Evolutionary conservation across 2,329 filamentous ascomycete species (phyloP).

Genomic region (Xylariales sp.): DNA sequence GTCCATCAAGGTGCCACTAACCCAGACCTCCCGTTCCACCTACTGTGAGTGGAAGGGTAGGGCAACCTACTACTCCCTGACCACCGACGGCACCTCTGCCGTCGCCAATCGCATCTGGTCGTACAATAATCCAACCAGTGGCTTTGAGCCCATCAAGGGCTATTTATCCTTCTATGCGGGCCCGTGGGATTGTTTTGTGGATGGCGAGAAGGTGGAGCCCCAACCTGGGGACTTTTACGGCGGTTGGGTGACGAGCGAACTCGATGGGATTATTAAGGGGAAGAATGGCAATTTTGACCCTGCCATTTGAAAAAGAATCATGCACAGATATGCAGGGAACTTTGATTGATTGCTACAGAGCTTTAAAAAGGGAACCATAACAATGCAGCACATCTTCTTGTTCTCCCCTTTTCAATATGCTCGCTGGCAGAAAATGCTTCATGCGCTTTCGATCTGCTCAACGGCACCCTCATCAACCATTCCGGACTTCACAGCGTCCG

Average conservation of each 20-base stretch:
- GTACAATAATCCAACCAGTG: constrained; percentile 48
- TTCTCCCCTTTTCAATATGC: constrained; percentile 1
- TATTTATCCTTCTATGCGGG: constrained; percentile 57
- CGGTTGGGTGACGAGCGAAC: constrained; percentile 59
- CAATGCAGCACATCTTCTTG: too few relatives aligned
- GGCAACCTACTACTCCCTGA: constrained; percentile 53
- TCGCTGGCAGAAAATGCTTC: too few relatives aligned
- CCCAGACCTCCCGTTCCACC: constrained; percentile 35
- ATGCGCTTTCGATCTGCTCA: too few relatives aligned
- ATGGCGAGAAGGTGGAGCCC: constrained; percentile 54
- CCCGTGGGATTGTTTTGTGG: constrained; percentile 59
- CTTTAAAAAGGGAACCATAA: too few relatives aligned
- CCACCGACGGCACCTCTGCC: constrained; percentile 26
- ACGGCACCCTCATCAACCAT: constrained; percentile 7
- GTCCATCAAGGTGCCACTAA: constrained; percentile 41
- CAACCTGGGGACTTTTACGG: constrained; percentile 62
- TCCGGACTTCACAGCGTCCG: constrained; percentile 9
- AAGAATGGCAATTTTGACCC: constrained; percentile 34
- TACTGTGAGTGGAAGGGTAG: constrained; percentile 60
- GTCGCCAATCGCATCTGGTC: constrained; percentile 54
- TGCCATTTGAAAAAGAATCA: constrained; percentile 21
- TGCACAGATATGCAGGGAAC: too few relatives aligned
- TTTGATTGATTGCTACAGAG: too few relatives aligned
- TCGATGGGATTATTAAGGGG: constrained; percentile 47
- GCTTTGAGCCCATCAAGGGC: constrained; percentile 48